phyloP scores from a whole-genome alignment of 768 basidiomycete species.

The Serendipita sp. region DNA sequence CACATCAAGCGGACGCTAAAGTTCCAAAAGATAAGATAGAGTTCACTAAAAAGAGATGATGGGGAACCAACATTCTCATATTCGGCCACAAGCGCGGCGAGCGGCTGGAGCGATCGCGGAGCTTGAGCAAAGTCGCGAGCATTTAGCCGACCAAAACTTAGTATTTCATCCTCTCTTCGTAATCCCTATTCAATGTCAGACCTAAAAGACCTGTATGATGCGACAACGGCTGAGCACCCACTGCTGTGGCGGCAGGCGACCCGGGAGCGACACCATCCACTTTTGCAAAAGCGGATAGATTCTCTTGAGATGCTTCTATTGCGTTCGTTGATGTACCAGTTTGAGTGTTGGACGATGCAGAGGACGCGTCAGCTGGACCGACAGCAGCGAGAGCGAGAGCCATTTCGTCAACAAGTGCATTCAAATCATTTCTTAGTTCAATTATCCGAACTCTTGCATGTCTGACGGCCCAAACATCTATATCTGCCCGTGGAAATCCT shows the following conservation, averaged over 20 bases:
- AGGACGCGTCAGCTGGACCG: slow-evolving; percentile 16
- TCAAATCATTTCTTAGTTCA: slow-evolving; percentile 66
- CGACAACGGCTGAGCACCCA: slow-evolving; percentile 26
- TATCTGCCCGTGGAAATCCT: slow-evolving; percentile 70
- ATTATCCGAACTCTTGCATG: slow-evolving; percentile 63
- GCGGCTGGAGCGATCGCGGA: slow-evolving; percentile 37
- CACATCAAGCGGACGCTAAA: slow-evolving; percentile 45
- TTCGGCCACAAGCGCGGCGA: slow-evolving; percentile 57
- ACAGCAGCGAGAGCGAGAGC: slow-evolving; percentile 38
- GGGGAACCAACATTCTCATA: slow-evolving; percentile 58
- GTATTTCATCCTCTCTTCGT: slow-evolving; percentile 48
- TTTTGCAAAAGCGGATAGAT: slow-evolving; percentile 48
- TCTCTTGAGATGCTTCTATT: slow-evolving; percentile 12
- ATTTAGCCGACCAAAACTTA: slow-evolving; percentile 57
- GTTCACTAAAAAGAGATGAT: background rate
- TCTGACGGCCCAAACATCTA: slow-evolving; percentile 70
- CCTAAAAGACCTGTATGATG: background rate
- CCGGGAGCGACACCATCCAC: slow-evolving; percentile 66
- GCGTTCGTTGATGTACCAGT: background rate
- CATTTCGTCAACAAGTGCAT: slow-evolving; percentile 47
- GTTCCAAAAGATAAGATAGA: no score
- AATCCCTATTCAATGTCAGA: slow-evolving; percentile 38
- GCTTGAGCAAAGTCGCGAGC: slow-evolving; percentile 33
- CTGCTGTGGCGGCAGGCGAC: slow-evolving; percentile 74
- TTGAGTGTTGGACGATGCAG: slow-evolving; percentile 12